Evolutionary conservation across 1,139 yeast species (phyloP).

Genomic region (Magnusiomyces tetraspermus): DNA sequence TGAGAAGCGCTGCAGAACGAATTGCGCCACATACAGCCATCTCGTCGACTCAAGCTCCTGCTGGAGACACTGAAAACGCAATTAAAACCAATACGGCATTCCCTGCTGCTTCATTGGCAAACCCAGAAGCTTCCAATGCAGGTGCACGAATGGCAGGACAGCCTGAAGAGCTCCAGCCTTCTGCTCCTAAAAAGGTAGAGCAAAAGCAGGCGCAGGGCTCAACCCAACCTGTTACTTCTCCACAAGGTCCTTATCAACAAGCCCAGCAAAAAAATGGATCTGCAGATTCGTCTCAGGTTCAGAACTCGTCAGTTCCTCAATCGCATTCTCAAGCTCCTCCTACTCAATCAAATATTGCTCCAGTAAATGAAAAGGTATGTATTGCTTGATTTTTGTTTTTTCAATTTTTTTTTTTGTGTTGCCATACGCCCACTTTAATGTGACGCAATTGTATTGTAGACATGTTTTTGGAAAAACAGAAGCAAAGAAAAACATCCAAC

Average conservation of each 20-base stretch:
- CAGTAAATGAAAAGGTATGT: background rate
- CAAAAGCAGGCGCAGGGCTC: constrained; percentile 2
- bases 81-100: constrained; percentile 24
- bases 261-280: too few species aligned
- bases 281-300: too few species aligned
- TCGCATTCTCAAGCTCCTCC: background rate
- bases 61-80: constrained; percentile 22
- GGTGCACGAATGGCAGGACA: constrained; percentile 15
- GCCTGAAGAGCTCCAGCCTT: constrained; percentile 9
- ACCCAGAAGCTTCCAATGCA: constrained; percentile 22
- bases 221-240: background rate
- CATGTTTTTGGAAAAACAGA: too few species aligned
- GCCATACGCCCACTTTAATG: too few species aligned
- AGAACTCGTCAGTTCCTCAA: background rate
- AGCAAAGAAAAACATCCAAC: too few species aligned
- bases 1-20: constrained; percentile 6
- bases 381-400: background rate
- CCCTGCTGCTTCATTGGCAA: constrained; percentile 26
- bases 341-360: background rate
- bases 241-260: background rate
- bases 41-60: constrained; percentile 21
- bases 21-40: constrained; percentile 22
- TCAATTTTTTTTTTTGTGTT: background rate
- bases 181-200: constrained; percentile 9
- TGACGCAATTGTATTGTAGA: too few species aligned